Evolutionary conservation across 148 eudicot genomes (phyloP).

Genomic region (Amaranthus hypochondriacus): DNA sequence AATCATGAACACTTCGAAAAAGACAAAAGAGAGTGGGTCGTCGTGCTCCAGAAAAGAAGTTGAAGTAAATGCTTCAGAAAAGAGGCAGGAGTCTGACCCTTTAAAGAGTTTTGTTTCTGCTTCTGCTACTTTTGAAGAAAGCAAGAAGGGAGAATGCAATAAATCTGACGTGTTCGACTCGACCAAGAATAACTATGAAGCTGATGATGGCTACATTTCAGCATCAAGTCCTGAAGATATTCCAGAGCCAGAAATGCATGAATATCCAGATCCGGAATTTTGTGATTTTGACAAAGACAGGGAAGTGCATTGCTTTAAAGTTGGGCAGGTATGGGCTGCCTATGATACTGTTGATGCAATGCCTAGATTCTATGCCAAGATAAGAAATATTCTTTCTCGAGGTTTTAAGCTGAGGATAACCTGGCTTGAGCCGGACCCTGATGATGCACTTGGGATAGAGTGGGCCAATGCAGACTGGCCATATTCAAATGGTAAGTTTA

Average conservation of each 20-base stretch:
- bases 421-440: constrained; percentile 76
- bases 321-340: constrained; percentile 72
- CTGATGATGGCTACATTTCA: constrained; percentile 14
- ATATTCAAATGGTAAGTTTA: constrained; percentile 64
- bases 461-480: constrained; percentile 63
- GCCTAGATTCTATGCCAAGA: constrained; percentile 86
- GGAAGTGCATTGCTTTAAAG: constrained; percentile 42
- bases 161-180: constrained; percentile 22
- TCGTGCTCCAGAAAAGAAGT: constrained; percentile 15
- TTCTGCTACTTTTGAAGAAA: constrained; percentile 1
- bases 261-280: constrained; percentile 66
- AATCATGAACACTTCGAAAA: constrained; percentile 29
- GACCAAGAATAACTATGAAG: constrained; percentile 16
- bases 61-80: constrained; percentile 19
- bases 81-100: constrained; percentile 9
- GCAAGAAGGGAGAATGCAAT: constrained; percentile 17
- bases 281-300: constrained; percentile 58
- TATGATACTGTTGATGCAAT: constrained; percentile 74
- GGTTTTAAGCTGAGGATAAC: constrained; percentile 61
- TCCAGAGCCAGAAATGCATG: constrained; percentile 33
- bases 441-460: constrained; percentile 29
- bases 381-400: constrained; percentile 38
- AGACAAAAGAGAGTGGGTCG: constrained; percentile 26
- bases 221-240: constrained; percentile 23
- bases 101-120: not conserved